Percentiles rank a stretch among this genome's conserved stretches.
Evolutionary conservation across 805 yeast genomes (phyloP).

Genomic region (Saccharomycopsis microspora): DNA sequence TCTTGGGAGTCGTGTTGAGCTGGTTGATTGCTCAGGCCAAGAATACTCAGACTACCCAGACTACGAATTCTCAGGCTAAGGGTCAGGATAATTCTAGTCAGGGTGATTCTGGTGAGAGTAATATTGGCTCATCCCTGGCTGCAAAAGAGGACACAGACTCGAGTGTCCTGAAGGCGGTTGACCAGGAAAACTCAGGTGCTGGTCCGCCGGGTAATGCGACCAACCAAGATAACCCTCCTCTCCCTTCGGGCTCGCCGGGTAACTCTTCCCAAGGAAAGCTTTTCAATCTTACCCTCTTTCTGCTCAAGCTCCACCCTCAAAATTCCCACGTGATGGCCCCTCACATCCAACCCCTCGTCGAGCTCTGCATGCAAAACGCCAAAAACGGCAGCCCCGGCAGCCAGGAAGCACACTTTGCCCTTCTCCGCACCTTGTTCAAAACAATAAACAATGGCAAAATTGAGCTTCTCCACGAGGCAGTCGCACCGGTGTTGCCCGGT

Average conservation of each 20-base stretch:
- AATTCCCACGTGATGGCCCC: constrained; percentile 85
- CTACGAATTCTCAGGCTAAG: too few relatives aligned
- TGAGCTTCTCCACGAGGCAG: constrained; percentile 57
- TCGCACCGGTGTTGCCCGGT: constrained; percentile 80
- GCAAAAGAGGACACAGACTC: constrained; percentile 33
- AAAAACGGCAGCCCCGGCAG: too few relatives aligned
- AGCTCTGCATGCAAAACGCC: constrained; percentile 44
- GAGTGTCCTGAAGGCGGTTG: constrained; percentile 74
- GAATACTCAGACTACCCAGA: too few relatives aligned
- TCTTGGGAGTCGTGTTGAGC: constrained; percentile 69
- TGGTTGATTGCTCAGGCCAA: constrained; percentile 59
- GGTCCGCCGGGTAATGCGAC: too few relatives aligned
- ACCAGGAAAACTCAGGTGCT: constrained; percentile 28
- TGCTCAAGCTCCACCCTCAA: constrained; percentile 56
- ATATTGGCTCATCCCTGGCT: too few relatives aligned
- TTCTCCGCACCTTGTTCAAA: constrained; percentile 81
- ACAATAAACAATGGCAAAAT: constrained; percentile 95
- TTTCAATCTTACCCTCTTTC: constrained; percentile 88
- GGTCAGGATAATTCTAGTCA: too few relatives aligned
- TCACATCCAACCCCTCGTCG: constrained; percentile 62
- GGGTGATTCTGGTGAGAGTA: too few relatives aligned
- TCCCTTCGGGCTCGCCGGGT: too few relatives aligned
- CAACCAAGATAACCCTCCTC: too few relatives aligned
- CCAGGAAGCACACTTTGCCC: constrained; percentile 63
- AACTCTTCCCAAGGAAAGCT: constrained; percentile 30